Conservation (phyloP, 2,329 filamentous ascomycete genomes). For the Verticillium nubilum region DNA sequence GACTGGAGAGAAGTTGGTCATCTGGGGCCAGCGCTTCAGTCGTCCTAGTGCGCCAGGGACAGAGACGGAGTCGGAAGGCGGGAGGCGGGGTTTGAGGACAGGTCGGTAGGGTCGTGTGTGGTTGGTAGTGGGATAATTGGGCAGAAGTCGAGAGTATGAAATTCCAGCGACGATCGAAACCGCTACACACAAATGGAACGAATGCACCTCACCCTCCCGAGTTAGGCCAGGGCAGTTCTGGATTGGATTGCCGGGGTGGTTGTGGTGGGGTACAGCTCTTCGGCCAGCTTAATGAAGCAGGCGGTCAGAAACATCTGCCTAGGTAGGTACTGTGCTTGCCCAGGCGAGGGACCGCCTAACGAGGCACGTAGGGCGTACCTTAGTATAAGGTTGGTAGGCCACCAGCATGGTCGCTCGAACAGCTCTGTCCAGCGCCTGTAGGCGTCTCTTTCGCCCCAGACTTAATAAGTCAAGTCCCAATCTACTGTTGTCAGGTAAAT, state of each 20-base stretch:
- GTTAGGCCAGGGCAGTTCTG: background rate
- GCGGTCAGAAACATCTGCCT: background rate
- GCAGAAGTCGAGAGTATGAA: background rate
- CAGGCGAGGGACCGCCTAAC: no score
- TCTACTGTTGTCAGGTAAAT: no score
- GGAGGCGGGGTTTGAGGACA: background rate
- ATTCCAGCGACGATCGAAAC: background rate
- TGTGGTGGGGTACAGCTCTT: background rate
- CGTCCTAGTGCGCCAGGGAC: background rate
- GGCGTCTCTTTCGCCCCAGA: no score
- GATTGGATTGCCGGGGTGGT: background rate
- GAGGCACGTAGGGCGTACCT: no score
- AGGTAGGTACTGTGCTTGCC: background rate
- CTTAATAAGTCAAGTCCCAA: no score
- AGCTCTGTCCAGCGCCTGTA: no score
- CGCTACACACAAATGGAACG: background rate
- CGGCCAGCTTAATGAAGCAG: background rate
- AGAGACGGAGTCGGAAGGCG: background rate
- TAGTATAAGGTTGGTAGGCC: background rate
- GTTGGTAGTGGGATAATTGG: background rate
- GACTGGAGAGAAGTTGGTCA: slow-evolving; percentile 11
- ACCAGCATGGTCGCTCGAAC: background rate
- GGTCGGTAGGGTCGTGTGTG: background rate
- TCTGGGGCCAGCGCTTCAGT: background rate
- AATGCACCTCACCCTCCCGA: background rate